These are phyloP conservation scores for Dothistroma septosporum DNA, from an alignment of 2,329 filamentous ascomycete species.

Conservation along the genomic window DNA sequence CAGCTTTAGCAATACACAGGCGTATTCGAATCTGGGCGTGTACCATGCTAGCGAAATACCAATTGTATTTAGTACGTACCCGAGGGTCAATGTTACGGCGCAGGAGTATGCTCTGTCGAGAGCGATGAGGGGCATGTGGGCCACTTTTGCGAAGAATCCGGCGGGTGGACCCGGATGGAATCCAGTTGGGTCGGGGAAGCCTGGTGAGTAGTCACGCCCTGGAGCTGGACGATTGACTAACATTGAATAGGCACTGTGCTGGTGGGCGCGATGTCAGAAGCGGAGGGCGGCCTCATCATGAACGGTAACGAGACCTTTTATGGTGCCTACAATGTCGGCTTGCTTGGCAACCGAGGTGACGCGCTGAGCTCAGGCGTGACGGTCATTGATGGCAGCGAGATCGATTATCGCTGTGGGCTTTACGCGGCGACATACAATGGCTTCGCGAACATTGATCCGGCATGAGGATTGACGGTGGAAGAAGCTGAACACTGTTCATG, in stretches of 20 bases:
- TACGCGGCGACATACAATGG: conserved; percentile 22
- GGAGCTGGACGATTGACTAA: neutral
- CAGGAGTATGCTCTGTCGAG: conserved; percentile 33
- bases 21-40: conserved; percentile 29
- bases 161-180: conserved; percentile 38
- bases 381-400: conserved; percentile 27
- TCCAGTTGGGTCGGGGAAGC: conserved; percentile 24
- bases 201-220: neutral
- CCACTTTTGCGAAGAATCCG: conserved; percentile 37
- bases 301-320: conserved; percentile 15
- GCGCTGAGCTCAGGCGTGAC: conserved; percentile 27
- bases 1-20: conserved; percentile 33
- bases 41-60: conserved; percentile 35
- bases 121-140: conserved; percentile 35
- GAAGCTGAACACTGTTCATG: no score
- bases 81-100: conserved; percentile 25
- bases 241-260: conserved; percentile 16
- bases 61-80: conserved; percentile 36
- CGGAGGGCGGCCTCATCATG: conserved; percentile 23
- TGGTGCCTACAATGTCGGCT: conserved; percentile 26
- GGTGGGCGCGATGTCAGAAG: conserved; percentile 19
- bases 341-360: conserved; percentile 27
- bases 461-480: neutral
- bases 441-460: conserved; percentile 4
- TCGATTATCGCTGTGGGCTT: conserved; percentile 30